Percentiles rank a stretch among this genome's conserved stretches.
Evolutionary conservation across 108 stramenopile species (phyloP).

Genomic region (Bacterosira constricta): DNA sequence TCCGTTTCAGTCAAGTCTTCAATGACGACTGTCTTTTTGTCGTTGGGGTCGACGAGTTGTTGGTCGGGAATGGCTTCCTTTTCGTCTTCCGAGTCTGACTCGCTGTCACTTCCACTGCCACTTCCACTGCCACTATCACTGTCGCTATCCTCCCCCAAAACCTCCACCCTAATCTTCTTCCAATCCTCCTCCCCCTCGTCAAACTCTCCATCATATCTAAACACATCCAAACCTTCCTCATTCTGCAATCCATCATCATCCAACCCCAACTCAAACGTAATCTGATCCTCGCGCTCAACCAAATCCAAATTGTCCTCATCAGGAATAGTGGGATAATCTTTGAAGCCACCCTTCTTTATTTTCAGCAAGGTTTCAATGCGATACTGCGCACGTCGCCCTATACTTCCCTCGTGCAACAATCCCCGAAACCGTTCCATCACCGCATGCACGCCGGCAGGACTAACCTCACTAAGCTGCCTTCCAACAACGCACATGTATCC

Average conservation of each 20-base stretch:
- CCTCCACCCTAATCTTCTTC: slow-evolving; percentile 87
- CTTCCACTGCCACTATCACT: slow-evolving; percentile 55
- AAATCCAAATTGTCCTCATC: slow-evolving; percentile 90
- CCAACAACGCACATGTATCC: slow-evolving; percentile 91
- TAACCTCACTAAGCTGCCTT: slow-evolving; percentile 77
- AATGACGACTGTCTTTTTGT: slow-evolving; percentile 56
- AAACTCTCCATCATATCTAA: slow-evolving; percentile 77
- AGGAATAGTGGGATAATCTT: slow-evolving; percentile 82
- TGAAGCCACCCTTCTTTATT: slow-evolving; percentile 83
- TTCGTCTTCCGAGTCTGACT: slow-evolving; percentile 61
- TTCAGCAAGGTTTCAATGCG: slow-evolving; percentile 92
- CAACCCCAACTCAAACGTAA: slow-evolving; percentile 94
- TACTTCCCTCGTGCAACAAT: slow-evolving; percentile 90
- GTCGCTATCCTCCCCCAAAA: slow-evolving; percentile 88
- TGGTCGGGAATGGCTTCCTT: slow-evolving; percentile 54
- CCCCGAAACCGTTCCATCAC: slow-evolving; percentile 95
- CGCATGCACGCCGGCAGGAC: slow-evolving; percentile 93
- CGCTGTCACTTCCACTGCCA: slow-evolving; percentile 47
- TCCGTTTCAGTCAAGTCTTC: slow-evolving; percentile 90
- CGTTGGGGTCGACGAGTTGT: not conserved
- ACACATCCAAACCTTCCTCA: slow-evolving; percentile 90
- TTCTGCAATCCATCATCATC: slow-evolving; percentile 92
- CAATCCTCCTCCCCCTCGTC: slow-evolving; percentile 90
- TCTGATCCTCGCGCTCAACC: slow-evolving; percentile 98
- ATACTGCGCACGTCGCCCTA: slow-evolving; percentile 92